These are phyloP conservation scores for Ganoderma boninense DNA, from an alignment of 1,284 basidiomycete genomes.

Conservation along the genomic window DNA sequence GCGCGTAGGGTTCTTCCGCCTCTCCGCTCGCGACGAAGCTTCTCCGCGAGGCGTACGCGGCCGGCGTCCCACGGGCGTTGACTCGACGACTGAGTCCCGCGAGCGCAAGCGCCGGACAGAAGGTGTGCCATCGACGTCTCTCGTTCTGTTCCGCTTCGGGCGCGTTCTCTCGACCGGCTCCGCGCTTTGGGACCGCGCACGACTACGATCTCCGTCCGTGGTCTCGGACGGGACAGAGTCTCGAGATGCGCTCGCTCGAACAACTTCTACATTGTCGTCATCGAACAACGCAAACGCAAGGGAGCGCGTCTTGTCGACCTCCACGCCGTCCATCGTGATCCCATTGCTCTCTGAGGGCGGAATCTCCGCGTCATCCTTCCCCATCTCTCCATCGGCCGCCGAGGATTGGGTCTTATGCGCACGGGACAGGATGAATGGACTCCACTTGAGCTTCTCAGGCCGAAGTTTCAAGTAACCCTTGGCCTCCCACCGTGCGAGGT, in stretches of 20 bases:
- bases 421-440: slow-evolving; percentile 85
- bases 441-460: slow-evolving; percentile 94
- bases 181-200: slow-evolving; percentile 21
- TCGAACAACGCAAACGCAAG: slow-evolving; percentile 40
- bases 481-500: slow-evolving; percentile 75
- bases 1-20: slow-evolving; percentile 20
- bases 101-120: slow-evolving; percentile 39
- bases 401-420: slow-evolving; percentile 54
- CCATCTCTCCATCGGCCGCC: slow-evolving; percentile 39
- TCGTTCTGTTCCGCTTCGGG: slow-evolving; percentile 24
- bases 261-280: slow-evolving; percentile 39
- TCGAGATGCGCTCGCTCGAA: slow-evolving; percentile 26
- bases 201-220: slow-evolving; percentile 10
- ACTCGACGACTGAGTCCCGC: slow-evolving; percentile 26
- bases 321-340: slow-evolving; percentile 2
- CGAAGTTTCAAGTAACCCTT: slow-evolving; percentile 87
- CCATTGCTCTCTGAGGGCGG: slow-evolving; percentile 10
- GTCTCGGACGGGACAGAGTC: slow-evolving; percentile 17
- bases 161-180: slow-evolving; percentile 22
- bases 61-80: slow-evolving; percentile 25
- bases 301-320: slow-evolving; percentile 23
- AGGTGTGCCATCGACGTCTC: slow-evolving; percentile 18
- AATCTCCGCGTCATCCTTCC: slow-evolving; percentile 31
- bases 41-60: slow-evolving; percentile 26
- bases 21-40: slow-evolving; percentile 15